Base-by-base conservation (phyloP, 148 eudicot species). In the Rheum nobile region DNA sequence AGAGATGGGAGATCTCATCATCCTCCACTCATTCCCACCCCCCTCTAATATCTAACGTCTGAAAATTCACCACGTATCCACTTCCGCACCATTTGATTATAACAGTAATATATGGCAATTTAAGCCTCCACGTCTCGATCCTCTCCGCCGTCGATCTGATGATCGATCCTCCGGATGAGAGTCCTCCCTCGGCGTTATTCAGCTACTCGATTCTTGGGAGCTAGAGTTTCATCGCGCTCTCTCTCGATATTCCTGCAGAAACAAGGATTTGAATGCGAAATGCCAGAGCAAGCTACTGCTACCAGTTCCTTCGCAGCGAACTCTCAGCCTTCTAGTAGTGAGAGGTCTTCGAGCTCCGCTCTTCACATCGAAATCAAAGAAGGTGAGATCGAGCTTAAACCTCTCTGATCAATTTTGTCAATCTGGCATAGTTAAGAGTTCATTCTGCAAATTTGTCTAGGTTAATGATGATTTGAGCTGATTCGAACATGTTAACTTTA, bases 301-400 rank as follows among this genome's bases (percentile, higher is more conserved):
- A 84, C 92, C 0, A 91, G 97, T 71, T 95, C 98, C 0, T 32
- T 88, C 67, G 88, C 90, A 4, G 96, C 91, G 0, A 88, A 77
- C 68, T 90, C 96, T 37, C 38, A 89, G 77, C 97, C 98, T 71
- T 95, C 98, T 10, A 91, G 98, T 73, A 95, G 98, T 65, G 98
- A 95, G 78, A 88, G 97, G 86, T 95, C 98, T 82, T 95, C 98
- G 17, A 92, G 96, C 74, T 95, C 98, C 71, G 97, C 96, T 17
- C 87, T 95, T 67, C 97, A 88, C 8, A 77, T 78, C 76, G 95
- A 89, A 67, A 72, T 85, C 71, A 91, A 91, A 86, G 96, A 91
- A 86, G 98, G 98, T 91, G 21, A 41, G 29, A 39, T 26, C 48
- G n/a, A 39, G 73, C 70, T 34, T 17, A 5, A 32, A 34, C 5